Base-by-base conservation (phyloP, 345 rosid genomes). In the Geranium rotundifolium region DNA sequence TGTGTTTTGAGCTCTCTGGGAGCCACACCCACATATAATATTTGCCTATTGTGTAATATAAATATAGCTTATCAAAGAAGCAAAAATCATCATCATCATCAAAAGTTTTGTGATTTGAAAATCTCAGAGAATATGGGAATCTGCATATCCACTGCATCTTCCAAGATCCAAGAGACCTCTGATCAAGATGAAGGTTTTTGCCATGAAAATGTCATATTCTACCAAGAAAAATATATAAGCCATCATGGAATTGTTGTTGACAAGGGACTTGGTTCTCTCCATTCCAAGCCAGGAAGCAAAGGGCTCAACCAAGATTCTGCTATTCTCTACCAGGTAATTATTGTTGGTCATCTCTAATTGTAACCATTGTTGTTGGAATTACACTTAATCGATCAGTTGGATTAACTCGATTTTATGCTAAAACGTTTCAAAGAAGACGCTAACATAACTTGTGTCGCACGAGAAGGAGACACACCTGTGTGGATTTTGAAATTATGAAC, bases 251-350 rank as follows among this genome's bases (percentile, higher is more conserved):
- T 61, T 55, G 67, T 66, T 55, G 67, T 66, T 37, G 58, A 19
- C 71, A 67, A 73, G 46, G 63, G 60, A 17, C 68, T 60, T 29
- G 84, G 86, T 18, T 90, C 88, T 49, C 76, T 86, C 30, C 81
- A 75, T 65, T 80, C 96, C 8, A 77, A 54, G 73, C 71, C 72
- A 18, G 91, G 97, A 65, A 82, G 83, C 77, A 91, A 86, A 67
- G 91, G 90, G n/a, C 69, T 77, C 0, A 91, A 91, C 72, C 97
- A 91, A 75, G 97, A 91, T 68, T 73, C 97, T 64, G 90, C 90
- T 29, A 68, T 86, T 63, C 76, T 91, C 65, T 66, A 82, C 58
- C 76, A 74, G 91, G 90, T 23, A 23, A 23, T 23, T 23, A 23
- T 84, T 34, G 17, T 84, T 34, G 17, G 19, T 64, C 9, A 54